Base-by-base conservation (phyloP, 1,284 basidiomycete genomes). In the Boletus subluridellus region DNA sequence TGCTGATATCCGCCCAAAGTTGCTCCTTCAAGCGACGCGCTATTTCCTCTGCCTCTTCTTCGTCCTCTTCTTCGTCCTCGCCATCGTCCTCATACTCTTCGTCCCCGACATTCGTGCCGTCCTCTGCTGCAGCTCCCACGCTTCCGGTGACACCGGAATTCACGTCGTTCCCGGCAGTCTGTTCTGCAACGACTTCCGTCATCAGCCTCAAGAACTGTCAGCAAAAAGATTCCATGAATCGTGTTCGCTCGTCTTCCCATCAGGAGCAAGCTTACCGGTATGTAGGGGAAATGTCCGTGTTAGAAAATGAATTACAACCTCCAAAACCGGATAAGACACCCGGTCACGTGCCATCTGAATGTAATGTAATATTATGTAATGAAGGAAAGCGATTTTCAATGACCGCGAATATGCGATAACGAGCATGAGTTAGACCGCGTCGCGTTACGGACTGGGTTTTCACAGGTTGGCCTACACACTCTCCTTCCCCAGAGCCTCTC, bases 1-100 rank as follows among this genome's bases (percentile, higher is more conserved):
- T 86, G 64, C 73, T 83, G 48, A 90, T 86, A 64, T 88, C 86
- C 2, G 86, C 87, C 80, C 83, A 84, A 10, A 90, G 77, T 59
- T 90, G 83, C 63, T 87, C 86, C 14, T 85, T 83, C 34, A 90
- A 73, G 37, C 83, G 76, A 49, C 83, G 79, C 7, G 86, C 86
- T 64, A 89, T 87, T 61, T 84, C 87, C 63, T 87, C 82, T 8
- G 86, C 86, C 59, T 88, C 84, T 9, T 84, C 86, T 32, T 86
- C 86, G n/a, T 83, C 81, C 57, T 86, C 85, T 17, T 82, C 81
- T 30, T 82, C 83, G 0, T 80, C 83, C 6, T 82, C 81, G 3
- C 83, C 80, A 0, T 78, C 79, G 7, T 76, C 78, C 10, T 80
- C 77, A 12, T 77, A 73, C 44, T 79, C 80, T 12, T 81, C 75